Percentiles rank a stretch among this genome's conserved stretches.
Conservation (phyloP, 495 filamentous ascomycete species). For the Aeminium ludgeri region DNA sequence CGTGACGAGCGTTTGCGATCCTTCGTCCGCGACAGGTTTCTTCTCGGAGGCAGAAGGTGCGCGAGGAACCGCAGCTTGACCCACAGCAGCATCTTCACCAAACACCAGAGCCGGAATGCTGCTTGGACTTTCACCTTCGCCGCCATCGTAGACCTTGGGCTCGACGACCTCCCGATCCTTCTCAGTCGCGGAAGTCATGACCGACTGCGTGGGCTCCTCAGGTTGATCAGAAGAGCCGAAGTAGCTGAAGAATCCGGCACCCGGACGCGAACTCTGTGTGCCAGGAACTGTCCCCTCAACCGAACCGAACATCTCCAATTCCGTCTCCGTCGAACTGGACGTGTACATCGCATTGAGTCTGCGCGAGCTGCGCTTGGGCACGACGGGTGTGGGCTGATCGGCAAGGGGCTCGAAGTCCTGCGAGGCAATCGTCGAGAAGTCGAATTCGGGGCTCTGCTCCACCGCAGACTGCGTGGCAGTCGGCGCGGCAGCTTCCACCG, state of each 20-base stretch:
- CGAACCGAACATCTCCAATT: no score
- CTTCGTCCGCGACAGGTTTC: conserved; percentile 19
- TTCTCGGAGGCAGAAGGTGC: conserved; percentile 7
- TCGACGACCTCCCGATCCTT: conserved; percentile 3
- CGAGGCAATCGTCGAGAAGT: conserved; percentile 20
- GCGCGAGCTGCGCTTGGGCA: conserved; percentile 10
- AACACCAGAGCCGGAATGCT: conserved; percentile 7
- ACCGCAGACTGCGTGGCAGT: not conserved
- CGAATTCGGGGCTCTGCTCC: conserved; percentile 7
- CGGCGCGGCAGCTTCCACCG: conserved; percentile 8
- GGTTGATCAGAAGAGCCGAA: no score
- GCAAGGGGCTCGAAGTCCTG: conserved; percentile 10
- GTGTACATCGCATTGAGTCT: conserved; percentile 5
- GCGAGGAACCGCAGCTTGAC: not conserved
- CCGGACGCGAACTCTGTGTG: conserved; percentile 6
- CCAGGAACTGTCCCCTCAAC: conserved; percentile 4
- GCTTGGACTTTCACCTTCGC: not conserved
- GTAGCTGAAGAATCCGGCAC: conserved; percentile 15
- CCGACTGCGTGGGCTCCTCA: no score
- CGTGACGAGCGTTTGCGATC: conserved; percentile 26
- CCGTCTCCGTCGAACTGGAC: no score
- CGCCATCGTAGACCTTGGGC: conserved; percentile 10
- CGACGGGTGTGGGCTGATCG: not conserved
- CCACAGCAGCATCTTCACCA: conserved; percentile 3
- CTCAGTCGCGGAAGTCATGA: no score